Conservation (phyloP, 352 stramenopile species). For the Phytophthora melonis region DNA sequence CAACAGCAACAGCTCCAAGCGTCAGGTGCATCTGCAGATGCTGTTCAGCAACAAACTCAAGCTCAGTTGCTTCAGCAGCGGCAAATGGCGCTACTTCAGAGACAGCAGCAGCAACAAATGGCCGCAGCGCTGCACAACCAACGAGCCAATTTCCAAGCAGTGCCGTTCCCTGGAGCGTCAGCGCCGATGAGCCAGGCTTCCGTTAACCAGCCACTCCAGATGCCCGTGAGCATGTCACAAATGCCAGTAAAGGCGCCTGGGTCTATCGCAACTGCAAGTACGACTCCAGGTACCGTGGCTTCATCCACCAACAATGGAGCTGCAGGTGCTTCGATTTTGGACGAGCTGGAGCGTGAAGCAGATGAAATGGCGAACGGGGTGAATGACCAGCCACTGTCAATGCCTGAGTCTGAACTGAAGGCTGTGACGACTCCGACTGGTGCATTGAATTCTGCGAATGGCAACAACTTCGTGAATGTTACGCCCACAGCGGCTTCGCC, state of each 20-base stretch:
- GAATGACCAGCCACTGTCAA: slow-evolving; percentile 82
- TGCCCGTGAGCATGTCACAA: slow-evolving; percentile 60
- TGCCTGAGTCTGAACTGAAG: slow-evolving; percentile 86
- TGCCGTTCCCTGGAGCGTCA: slow-evolving; percentile 60
- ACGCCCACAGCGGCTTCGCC: slow-evolving; percentile 32
- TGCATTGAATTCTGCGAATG: slow-evolving; percentile 34
- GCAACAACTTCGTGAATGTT: slow-evolving; percentile 39
- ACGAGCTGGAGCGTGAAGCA: slow-evolving; percentile 86
- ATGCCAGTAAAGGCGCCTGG: slow-evolving; percentile 35
- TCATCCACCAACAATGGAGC: slow-evolving; percentile 28
- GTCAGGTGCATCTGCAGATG: slow-evolving; percentile 49
- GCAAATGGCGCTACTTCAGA: slow-evolving; percentile 67
- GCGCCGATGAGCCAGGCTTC: slow-evolving; percentile 44
- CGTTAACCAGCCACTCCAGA: slow-evolving; percentile 63
- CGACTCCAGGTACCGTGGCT: slow-evolving; percentile 17
- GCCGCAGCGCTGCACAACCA: slow-evolving; percentile 77
- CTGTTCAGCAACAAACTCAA: slow-evolving; percentile 55
- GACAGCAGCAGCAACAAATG: slow-evolving; percentile 82
- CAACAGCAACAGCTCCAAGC: slow-evolving; percentile 47
- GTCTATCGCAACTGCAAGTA: slow-evolving; percentile 34
- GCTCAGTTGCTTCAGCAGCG: slow-evolving; percentile 65
- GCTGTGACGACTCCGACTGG: slow-evolving; percentile 44
- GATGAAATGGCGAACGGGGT: slow-evolving; percentile 90
- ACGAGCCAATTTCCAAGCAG: slow-evolving; percentile 67
- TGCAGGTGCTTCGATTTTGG: slow-evolving; percentile 75